Evolutionary conservation across 31 red algal species (phyloP), one percentile per base, ranked within the genome.

Genomic region (Asparagopsis taxiformis): DNA sequence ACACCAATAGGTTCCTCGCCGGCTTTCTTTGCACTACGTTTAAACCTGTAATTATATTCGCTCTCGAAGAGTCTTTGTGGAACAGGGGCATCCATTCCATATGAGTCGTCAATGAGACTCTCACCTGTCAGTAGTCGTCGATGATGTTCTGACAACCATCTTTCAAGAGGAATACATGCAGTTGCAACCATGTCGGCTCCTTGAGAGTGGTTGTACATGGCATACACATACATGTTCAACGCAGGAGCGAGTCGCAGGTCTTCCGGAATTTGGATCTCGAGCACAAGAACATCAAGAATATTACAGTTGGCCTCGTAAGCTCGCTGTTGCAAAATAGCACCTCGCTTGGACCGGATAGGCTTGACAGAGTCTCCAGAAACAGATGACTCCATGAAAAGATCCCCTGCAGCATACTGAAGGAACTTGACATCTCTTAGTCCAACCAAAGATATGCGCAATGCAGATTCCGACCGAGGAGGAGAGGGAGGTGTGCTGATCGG

Each of bases 271-370:
- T 74, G 39, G 30, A 92, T 85, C 5, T 80, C 89, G 25, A 92
- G 50, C 13, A 85, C 73, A 1, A 92, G 73, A 4, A 92, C 79
- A 65, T 92, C 89, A 2, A 92, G 58, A 59, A 92, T 78, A 50
- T 84, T 84, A 58, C 89, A 92, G 59, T 92, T 92, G 4, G 71
- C 89, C 53, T 92, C 89, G 71, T 85, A 92, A 25, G 79, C 73
- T 2, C 89, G 73, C 54, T 74, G 89, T 64, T 92, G 89, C 35
- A 92, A 55, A 52, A 92, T 92, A 16, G 89, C 72, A 43, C 89
- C 79, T 15, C 44, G 36, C 38, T 85, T 92, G 20, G 89, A 92
- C 35, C 66, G 59, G 35, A 78, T 74, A 5, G 79, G 72, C 31
- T 65, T 68, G 11, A 79, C 52, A 13, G 79, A 79, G 51, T 49